Evolutionary conservation across 139 green algal genomes (phyloP).

Genomic region (Yamagishiella unicocca): DNA sequence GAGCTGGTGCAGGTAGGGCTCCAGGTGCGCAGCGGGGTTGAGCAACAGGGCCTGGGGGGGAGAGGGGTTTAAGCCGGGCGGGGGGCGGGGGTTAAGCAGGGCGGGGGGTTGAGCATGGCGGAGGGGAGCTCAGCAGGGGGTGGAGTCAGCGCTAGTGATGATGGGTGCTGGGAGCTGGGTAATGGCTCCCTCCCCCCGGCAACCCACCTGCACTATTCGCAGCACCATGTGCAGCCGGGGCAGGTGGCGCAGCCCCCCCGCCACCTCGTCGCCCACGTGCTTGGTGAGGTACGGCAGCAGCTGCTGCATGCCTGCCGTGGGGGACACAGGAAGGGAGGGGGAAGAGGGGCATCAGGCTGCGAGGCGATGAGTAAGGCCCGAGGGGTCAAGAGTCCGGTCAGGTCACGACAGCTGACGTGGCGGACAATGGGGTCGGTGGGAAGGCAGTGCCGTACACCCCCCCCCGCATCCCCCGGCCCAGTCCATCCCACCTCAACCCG

Average conservation of each 20-base stretch:
- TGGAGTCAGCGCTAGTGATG: no score
- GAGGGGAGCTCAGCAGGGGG: no score
- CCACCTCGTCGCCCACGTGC: conserved; percentile 78
- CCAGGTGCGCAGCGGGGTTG: conserved; percentile 82
- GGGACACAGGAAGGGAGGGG: not conserved
- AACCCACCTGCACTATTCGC: conserved; percentile 49
- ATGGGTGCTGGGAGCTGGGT: no score
- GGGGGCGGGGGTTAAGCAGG: not conserved
- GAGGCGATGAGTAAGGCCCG: not conserved
- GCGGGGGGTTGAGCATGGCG: no score
- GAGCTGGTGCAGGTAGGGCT: conserved; percentile 88
- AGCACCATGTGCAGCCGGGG: conserved; percentile 47
- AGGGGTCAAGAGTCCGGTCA: not conserved
- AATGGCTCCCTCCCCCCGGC: not conserved
- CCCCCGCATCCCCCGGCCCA: no score
- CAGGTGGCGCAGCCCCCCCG: conserved; percentile 43
- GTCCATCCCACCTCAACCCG: no score
- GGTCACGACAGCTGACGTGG: no score
- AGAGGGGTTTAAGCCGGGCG: no score
- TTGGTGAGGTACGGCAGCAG: conserved; percentile 90
- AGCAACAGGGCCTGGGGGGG: conserved; percentile 66
- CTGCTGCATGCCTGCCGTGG: conserved; percentile 76
- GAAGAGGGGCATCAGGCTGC: not conserved
- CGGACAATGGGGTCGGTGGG: no score
- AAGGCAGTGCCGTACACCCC: no score